Conservation (phyloP, 129 eudicot species). For the Tagetes patula region DNA sequence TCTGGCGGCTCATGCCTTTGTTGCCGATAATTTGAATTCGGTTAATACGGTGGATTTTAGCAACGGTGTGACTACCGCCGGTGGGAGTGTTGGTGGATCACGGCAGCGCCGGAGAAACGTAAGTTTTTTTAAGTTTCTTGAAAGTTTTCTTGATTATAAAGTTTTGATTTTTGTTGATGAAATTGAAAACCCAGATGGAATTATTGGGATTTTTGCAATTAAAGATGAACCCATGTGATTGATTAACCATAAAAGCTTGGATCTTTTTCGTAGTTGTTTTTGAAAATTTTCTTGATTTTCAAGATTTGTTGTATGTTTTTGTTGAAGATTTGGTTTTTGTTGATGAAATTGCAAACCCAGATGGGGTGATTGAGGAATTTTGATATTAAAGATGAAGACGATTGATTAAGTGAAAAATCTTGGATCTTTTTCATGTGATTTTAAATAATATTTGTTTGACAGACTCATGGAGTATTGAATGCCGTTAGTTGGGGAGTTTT, state of each 20-base stretch:
- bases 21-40: slow-evolving; percentile 35
- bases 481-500: slow-evolving; percentile 51
- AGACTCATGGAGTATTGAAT: slow-evolving; percentile 45
- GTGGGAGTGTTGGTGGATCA: slow-evolving; percentile 43
- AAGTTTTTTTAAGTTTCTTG: slow-evolving; percentile 29
- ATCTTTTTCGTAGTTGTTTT: neutral
- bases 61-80: slow-evolving; percentile 40
- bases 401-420: neutral
- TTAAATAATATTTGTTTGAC: neutral
- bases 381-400: slow-evolving; percentile 4
- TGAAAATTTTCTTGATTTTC: neutral
- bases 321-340: slow-evolving; percentile 11
- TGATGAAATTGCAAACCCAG: slow-evolving; percentile 19
- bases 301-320: neutral
- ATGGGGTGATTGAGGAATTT: neutral
- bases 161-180: slow-evolving; percentile 18
- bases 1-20: slow-evolving; percentile 36
- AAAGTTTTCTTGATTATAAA: neutral
- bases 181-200: slow-evolving; percentile 4
- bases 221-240: neutral
- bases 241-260: neutral
- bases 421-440: slow-evolving; percentile 2
- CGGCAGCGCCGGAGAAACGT: slow-evolving; percentile 61
- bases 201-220: slow-evolving; percentile 10
- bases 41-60: slow-evolving; percentile 52